Conservation (phyloP, 768 basidiomycete genomes). For the Agaricus blazei region DNA sequence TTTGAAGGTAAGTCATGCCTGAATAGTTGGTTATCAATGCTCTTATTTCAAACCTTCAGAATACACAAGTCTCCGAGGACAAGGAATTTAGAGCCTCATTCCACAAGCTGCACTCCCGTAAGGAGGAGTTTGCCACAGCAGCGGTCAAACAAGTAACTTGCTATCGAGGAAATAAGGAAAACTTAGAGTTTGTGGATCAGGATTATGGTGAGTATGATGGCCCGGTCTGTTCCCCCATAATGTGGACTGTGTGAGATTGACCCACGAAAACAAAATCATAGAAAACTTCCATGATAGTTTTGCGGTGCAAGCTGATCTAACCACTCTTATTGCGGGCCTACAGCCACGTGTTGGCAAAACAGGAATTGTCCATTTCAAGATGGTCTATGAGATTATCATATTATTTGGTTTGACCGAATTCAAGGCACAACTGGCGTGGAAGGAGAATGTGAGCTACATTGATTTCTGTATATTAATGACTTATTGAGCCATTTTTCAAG, state of each 20-base stretch:
- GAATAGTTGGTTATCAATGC: background rate
- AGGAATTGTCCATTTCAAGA: conserved; percentile 11
- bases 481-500: background rate
- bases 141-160: background rate
- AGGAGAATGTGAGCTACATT: conserved; percentile 11
- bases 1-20: background rate
- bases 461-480: background rate
- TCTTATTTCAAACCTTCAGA: conserved; percentile 4
- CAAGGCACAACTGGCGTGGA: conserved; percentile 14
- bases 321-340: conserved; percentile 8
- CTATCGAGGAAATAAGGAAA: conserved; percentile 12
- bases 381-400: conserved; percentile 15
- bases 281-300: conserved; percentile 13
- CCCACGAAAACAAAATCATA: background rate
- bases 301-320: background rate
- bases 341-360: background rate
- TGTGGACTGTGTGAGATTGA: background rate
- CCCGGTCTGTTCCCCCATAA: background rate
- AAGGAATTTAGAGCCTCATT: conserved; percentile 13
- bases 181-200: conserved; percentile 11
- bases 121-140: no score
- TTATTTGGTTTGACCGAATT: conserved; percentile 15
- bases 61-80: conserved; percentile 15
- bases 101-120: no score
- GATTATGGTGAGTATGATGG: conserved; percentile 8